These are phyloP conservation scores for Pyracantha coccinea DNA, from an alignment of 331 rosid genomes.

Conservation along the genomic window DNA sequence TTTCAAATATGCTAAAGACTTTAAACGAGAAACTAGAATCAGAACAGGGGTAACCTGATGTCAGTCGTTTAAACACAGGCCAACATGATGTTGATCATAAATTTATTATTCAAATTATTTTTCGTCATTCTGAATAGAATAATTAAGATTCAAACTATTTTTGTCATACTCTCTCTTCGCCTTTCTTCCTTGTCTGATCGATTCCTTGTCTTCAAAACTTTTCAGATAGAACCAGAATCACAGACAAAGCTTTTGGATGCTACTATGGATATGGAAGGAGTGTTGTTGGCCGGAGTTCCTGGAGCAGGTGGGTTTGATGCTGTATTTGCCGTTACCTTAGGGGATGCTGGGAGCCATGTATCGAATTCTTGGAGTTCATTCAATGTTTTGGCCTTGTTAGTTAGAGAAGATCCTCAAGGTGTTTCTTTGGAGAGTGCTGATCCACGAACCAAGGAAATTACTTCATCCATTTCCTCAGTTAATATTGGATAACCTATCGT, in stretches of 20 bases:
- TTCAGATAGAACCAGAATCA: slow-evolving; percentile 89
- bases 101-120: not conserved
- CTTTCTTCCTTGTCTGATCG: not conserved
- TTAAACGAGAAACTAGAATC: not conserved
- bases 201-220: not conserved
- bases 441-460: slow-evolving; percentile 60
- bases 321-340: slow-evolving; percentile 70
- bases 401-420: slow-evolving; percentile 89
- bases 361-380: slow-evolving; percentile 59
- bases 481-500: slow-evolving; percentile 29
- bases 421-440: slow-evolving; percentile 74
- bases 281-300: slow-evolving; percentile 92
- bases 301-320: slow-evolving; percentile 84
- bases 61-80: not conserved
- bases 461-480: slow-evolving; percentile 62
- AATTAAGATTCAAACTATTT: not conserved
- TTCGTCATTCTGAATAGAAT: not conserved
- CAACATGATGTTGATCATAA: not conserved
- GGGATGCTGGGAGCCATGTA: slow-evolving; percentile 52
- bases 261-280: slow-evolving; percentile 88
- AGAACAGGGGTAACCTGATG: not conserved
- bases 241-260: slow-evolving; percentile 80
- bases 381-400: slow-evolving; percentile 77
- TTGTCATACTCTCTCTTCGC: not conserved
- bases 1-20: not conserved